Evolutionary conservation across 495 filamentous ascomycete genomes (phyloP).

Genomic region (Amphirosellinia nigrospora): DNA sequence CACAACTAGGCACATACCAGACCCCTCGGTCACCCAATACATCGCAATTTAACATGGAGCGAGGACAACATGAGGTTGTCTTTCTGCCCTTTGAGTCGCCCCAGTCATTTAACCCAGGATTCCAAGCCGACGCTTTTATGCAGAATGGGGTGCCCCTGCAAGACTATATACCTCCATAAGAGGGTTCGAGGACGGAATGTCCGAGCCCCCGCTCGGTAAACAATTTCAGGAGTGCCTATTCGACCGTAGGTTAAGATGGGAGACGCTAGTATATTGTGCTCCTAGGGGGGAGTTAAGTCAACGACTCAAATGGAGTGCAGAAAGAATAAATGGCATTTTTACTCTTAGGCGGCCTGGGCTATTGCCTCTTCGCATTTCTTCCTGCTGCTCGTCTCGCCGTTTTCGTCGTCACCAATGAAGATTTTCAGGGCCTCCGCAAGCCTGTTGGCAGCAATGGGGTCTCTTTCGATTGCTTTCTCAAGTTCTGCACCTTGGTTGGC

Average conservation of each 20-base stretch:
- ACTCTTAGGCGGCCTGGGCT: slow-evolving; percentile 9
- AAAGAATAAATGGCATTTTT: not conserved
- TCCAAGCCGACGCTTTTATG: slow-evolving; percentile 17
- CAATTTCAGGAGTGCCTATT: not conserved
- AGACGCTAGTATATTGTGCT: not conserved
- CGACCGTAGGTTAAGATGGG: not conserved
- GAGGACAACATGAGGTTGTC: slow-evolving; percentile 14
- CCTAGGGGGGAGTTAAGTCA: not conserved
- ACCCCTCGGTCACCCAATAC: slow-evolving; percentile 17
- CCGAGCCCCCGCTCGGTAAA: not conserved
- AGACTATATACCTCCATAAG: slow-evolving; percentile 27
- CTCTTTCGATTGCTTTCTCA: slow-evolving; percentile 34
- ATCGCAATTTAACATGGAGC: slow-evolving; percentile 7
- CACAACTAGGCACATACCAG: slow-evolving; percentile 10
- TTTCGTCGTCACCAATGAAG: slow-evolving; percentile 35
- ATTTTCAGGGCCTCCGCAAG: slow-evolving; percentile 32
- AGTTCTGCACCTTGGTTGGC: slow-evolving; percentile 38
- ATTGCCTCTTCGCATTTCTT: slow-evolving; percentile 36
- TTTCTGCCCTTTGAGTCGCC: slow-evolving; percentile 20
- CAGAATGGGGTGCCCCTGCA: slow-evolving; percentile 15
- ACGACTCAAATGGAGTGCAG: not conserved
- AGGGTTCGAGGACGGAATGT: not conserved
- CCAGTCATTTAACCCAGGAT: slow-evolving; percentile 14
- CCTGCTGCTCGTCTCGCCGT: slow-evolving; percentile 37
- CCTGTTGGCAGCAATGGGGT: slow-evolving; percentile 29